phyloP scores from a whole-genome alignment of 371 early-diverging fungal genomes.

The Mortierella sp. region DNA sequence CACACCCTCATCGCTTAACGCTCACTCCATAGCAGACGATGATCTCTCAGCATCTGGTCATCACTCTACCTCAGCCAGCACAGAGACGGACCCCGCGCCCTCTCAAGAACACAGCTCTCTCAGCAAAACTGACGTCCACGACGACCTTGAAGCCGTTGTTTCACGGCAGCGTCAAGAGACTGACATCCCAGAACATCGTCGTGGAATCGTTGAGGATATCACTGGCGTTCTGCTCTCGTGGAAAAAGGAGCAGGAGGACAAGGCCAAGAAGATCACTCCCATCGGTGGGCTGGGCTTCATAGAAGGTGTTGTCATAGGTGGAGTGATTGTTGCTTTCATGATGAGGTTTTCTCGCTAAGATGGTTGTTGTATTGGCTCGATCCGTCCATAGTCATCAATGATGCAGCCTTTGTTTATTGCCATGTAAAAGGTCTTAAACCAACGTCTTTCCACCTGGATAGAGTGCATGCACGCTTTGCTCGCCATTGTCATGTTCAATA shows the following conservation, averaged over 20 bases:
- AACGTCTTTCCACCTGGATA: slow-evolving; percentile 9
- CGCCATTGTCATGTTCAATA: slow-evolving; percentile 39
- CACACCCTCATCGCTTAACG: background rate
- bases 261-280: slow-evolving; percentile 24
- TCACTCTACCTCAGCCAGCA: slow-evolving; percentile 28
- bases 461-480: slow-evolving; percentile 31
- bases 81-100: slow-evolving; percentile 21
- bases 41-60: slow-evolving; percentile 11
- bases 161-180: background rate
- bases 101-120: slow-evolving; percentile 10
- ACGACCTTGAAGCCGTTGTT: no score
- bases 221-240: slow-evolving; percentile 29
- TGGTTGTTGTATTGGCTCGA: no score
- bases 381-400: no score
- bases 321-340: slow-evolving; percentile 50
- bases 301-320: slow-evolving; percentile 50
- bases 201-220: slow-evolving; percentile 41
- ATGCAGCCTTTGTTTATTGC: no score
- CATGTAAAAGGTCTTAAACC: no score
- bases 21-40: slow-evolving; percentile 14
- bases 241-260: slow-evolving; percentile 38
- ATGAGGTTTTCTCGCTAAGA: slow-evolving; percentile 46
- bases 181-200: slow-evolving; percentile 31
- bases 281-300: slow-evolving; percentile 39
- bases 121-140: no score